Conservation (phyloP, 2,329 filamentous ascomycete species). For the Xylaria arbuscula region DNA sequence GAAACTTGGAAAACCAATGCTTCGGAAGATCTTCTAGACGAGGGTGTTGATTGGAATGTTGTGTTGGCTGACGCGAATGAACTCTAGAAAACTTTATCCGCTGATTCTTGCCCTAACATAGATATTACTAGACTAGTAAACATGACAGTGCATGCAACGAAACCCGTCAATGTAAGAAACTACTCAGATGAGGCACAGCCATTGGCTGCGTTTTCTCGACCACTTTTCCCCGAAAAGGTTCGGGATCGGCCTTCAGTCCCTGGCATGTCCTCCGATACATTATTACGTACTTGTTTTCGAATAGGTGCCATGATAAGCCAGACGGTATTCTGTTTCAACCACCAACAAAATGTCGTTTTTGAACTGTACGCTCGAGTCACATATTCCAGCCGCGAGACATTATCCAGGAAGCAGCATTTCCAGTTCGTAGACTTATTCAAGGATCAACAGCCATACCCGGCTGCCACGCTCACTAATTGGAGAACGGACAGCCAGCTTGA, state of each 20-base stretch:
- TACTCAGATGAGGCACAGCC: conserved; percentile 29
- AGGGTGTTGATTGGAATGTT: conserved; percentile 57
- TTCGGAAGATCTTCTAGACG: conserved; percentile 50
- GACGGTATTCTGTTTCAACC: conserved; percentile 50
- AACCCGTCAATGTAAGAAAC: neutral
- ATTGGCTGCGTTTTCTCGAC: conserved; percentile 60
- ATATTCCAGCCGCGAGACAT: conserved; percentile 65
- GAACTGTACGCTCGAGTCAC: conserved; percentile 73
- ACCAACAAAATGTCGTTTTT: conserved; percentile 59
- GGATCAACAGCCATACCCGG: conserved; percentile 63
- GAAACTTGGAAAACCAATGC: conserved; percentile 3
- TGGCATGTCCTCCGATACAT: conserved; percentile 59
- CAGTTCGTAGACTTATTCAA: conserved; percentile 72
- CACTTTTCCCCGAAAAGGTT: conserved; percentile 61
- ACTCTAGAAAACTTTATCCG: conserved; percentile 33
- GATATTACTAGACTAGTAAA: neutral
- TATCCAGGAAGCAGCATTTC: conserved; percentile 67
- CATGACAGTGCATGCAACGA: conserved; percentile 1
- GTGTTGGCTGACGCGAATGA: conserved; percentile 43
- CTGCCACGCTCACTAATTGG: conserved; percentile 47
- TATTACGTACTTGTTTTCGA: conserved; percentile 71
- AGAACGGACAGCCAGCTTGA: conserved; percentile 44
- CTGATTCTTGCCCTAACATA: conserved; percentile 12
- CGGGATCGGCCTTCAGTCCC: conserved; percentile 64
- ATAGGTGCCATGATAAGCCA: conserved; percentile 69